phyloP scores from a whole-genome alignment of 768 basidiomycete genomes.

The Boletus speciosus region DNA sequence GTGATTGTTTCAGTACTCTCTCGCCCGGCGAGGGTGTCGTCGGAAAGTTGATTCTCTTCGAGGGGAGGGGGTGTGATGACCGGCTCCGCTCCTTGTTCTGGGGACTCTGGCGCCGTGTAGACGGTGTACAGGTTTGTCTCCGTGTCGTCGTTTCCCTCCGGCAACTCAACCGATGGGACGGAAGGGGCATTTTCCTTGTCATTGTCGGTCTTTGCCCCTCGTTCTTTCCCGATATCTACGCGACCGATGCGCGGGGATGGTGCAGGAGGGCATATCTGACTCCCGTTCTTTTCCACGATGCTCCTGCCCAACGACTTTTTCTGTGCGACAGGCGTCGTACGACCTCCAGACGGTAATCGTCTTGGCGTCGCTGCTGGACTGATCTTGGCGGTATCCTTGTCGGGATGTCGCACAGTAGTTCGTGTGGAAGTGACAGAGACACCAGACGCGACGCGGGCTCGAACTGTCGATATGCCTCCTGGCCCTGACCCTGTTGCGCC shows the following conservation, averaged over 20 bases:
- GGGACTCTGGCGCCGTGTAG: constrained; percentile 19
- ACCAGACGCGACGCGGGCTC: constrained; percentile 26
- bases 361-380: constrained; percentile 21
- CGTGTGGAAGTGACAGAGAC: constrained; percentile 27
- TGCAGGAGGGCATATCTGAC: constrained; percentile 8
- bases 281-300: constrained; percentile 12
- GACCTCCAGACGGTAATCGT: constrained; percentile 21
- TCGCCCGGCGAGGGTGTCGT: constrained; percentile 20
- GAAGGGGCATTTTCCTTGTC: constrained; percentile 18
- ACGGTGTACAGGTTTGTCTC: constrained; percentile 20
- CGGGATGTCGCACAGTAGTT: constrained; percentile 20
- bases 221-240: constrained; percentile 26
- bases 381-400: constrained; percentile 19
- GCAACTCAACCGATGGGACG: constrained; percentile 27
- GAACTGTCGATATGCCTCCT: constrained; percentile 5
- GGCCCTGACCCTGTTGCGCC: constrained; percentile 4
- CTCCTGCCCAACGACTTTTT: constrained; percentile 18
- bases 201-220: constrained; percentile 35
- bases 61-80: constrained; percentile 4
- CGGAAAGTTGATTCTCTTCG: constrained; percentile 16
- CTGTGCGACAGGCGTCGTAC: constrained; percentile 21
- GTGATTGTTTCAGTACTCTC: constrained; percentile 29
- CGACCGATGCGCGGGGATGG: constrained; percentile 19
- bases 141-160: constrained; percentile 39
- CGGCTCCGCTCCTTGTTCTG: constrained; percentile 8